A percentile compares a stretch with the other conserved stretches of the same genome.
phyloP scores from a whole-genome alignment of 176 grass and related monocot species.

The Oryza meyeriana region DNA sequence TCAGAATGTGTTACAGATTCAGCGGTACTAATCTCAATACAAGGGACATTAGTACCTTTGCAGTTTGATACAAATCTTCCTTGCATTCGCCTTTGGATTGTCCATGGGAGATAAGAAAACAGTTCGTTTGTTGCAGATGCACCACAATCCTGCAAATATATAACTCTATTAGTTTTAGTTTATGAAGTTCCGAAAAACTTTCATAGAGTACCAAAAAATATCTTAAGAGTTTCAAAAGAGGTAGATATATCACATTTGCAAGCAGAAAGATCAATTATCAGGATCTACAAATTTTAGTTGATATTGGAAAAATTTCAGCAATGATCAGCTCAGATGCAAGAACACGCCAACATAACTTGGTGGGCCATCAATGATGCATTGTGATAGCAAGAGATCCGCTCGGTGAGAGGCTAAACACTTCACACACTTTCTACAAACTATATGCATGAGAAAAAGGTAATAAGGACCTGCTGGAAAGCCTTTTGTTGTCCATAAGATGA shows the following conservation, averaged over 20 bases:
- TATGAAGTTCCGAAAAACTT: not conserved
- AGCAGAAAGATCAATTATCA: not conserved
- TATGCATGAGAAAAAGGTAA: not conserved
- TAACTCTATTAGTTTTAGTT: not conserved
- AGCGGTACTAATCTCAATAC: not conserved
- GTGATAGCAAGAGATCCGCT: not conserved
- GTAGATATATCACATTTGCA: not conserved
- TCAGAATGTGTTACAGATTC: not conserved
- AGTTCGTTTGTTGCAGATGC: constrained; percentile 51
- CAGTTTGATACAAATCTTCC: constrained; percentile 8
- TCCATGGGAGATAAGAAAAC: constrained; percentile 73
- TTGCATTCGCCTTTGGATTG: constrained; percentile 44
- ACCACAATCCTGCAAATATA: constrained; percentile 57
- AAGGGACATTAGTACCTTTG: constrained; percentile 21
- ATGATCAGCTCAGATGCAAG: not conserved
- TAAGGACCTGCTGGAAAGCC: constrained; percentile 62
- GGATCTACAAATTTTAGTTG: not conserved
- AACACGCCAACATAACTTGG: not conserved
- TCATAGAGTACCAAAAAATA: not conserved
- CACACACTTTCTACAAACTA: not conserved
- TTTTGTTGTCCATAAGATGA: constrained; percentile 40
- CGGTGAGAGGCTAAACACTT: not conserved
- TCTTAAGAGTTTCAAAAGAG: not conserved
- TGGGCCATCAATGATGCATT: not conserved
- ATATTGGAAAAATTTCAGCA: not conserved